Percentiles rank a stretch among this genome's conserved stretches.
These are phyloP conservation scores for Lindgomyces ingoldianus DNA, from an alignment of 495 filamentous ascomycete species.

Conservation along the genomic window DNA sequence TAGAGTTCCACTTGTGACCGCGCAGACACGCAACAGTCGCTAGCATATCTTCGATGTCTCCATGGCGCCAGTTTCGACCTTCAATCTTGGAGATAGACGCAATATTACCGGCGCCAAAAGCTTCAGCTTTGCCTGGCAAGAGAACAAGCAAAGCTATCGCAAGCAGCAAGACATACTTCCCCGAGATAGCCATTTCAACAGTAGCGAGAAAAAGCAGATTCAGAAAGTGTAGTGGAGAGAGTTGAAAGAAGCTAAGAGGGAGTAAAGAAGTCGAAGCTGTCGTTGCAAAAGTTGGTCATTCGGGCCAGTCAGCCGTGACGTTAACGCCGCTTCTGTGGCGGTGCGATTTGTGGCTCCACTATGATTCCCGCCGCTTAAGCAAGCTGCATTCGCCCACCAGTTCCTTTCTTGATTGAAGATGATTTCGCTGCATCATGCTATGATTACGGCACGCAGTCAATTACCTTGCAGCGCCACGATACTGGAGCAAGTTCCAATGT, in stretches of 20 bases:
- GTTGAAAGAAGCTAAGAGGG: neutral
- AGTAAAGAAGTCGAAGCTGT: neutral
- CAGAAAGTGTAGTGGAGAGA: slow-evolving; percentile 4
- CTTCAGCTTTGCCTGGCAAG: slow-evolving; percentile 63
- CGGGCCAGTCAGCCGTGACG: slow-evolving; percentile 5
- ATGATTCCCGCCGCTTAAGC: too few species aligned
- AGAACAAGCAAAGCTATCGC: slow-evolving; percentile 53
- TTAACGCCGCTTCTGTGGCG: slow-evolving; percentile 7
- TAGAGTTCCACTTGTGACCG: slow-evolving; percentile 91
- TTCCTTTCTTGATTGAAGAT: too few species aligned
- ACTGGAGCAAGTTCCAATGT: too few species aligned
- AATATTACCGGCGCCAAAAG: slow-evolving; percentile 96
- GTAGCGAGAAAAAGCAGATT: neutral
- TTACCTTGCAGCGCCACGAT: neutral
- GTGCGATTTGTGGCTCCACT: neutral
- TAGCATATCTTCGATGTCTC: slow-evolving; percentile 88
- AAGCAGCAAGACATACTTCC: slow-evolving; percentile 38
- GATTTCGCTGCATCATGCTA: neutral
- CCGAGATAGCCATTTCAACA: slow-evolving; percentile 22
- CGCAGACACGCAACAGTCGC: slow-evolving; percentile 83
- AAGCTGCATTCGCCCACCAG: too few species aligned
- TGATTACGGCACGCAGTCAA: neutral
- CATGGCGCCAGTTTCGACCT: slow-evolving; percentile 95
- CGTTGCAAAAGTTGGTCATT: slow-evolving; percentile 9
- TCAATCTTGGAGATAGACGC: slow-evolving; percentile 91